Evolutionary conservation across 2,329 filamentous ascomycete species (phyloP), one percentile per base, ranked within the genome.

Genomic region (Nemania bipapillata): DNA sequence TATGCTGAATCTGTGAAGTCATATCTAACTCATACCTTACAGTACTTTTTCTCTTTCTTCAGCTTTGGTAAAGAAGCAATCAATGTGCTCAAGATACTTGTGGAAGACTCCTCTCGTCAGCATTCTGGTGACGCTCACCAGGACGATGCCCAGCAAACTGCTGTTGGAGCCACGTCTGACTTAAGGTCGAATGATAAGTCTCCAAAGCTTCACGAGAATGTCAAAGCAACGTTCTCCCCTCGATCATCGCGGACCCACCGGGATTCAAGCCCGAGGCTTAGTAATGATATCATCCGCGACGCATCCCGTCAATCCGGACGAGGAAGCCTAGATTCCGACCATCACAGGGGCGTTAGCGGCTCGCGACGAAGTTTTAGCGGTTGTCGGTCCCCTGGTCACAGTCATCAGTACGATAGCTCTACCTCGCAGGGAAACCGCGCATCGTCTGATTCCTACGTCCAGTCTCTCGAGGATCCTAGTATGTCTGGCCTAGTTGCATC

Each of bases 1-100:
- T 30, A 5, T 9, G 8, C 22, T n/a, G 24, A 12, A 11, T 17
- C 20, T 32, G 7, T 45, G 1, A 22, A 7, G 20, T 15, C 32
- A 35, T 47, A 52, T 69, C 42, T 15, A 32, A 37, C 76, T 81
- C 60, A 81, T 63, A n/a, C 6, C 2, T n/a, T 8, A 52, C 11
- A 94, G 89, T 97, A 98, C 79, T 98, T 96, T 79, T 98, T 99
- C 79, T 96, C 94, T 0, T 98, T 98, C 81, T 97, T 97, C 79
- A 91, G 89, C 73, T 90, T 90, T 70, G 94, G 94, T 6, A 90
- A 92, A 75, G 92, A 97, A 74, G 95, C 93, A 15, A 88, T 97
- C 70, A 89, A 90, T 57, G 87, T 96, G 2, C 84, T 99, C 59
- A 92, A 89, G 70, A 87, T 89, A 49, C 83, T 96, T 61, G 86